phyloP scores from a whole-genome alignment of 306 rosid species.

The barrel medic (Medicago truncatula) region DNA sequence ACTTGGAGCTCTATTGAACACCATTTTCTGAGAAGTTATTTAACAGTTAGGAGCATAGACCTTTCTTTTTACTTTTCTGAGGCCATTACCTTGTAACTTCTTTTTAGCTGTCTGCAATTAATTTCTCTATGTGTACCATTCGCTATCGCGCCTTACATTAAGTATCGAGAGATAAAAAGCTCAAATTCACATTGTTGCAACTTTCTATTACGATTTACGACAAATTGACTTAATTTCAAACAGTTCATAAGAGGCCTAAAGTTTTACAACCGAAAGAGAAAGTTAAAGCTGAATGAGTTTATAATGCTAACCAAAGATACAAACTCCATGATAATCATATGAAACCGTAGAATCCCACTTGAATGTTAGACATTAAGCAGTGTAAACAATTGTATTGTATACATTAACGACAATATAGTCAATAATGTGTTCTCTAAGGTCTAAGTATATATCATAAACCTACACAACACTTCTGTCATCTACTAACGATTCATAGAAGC shows the following conservation, averaged over 20 bases:
- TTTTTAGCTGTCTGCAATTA: constrained; percentile 1
- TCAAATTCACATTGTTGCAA: constrained; percentile 18
- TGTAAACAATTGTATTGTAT: constrained; percentile 12
- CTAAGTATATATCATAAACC: constrained; percentile 10
- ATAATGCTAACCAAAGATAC: neutral
- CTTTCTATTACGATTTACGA: constrained; percentile 29
- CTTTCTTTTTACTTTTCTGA: too few species aligned
- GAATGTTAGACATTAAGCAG: constrained; percentile 5
- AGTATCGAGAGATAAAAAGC: constrained; percentile 23
- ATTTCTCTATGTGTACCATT: constrained; percentile 28
- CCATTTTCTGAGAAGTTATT: constrained; percentile 36
- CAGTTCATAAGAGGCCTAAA: constrained; percentile 7
- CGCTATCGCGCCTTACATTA: constrained; percentile 25
- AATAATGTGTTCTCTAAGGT: constrained; percentile 2
- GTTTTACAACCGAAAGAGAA: neutral
- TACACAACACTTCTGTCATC: constrained; percentile 1
- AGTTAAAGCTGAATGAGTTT: neutral
- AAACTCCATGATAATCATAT: neutral
- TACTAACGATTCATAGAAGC: constrained; percentile 31
- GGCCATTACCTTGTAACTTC: neutral
- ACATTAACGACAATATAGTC: neutral
- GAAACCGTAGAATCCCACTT: neutral
- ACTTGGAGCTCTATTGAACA: constrained; percentile 47
- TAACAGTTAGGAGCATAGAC: constrained; percentile 29
- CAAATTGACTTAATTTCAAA: constrained; percentile 7